Conservation (phyloP, 306 rosid genomes). For the Acacia crassicarpa region DNA sequence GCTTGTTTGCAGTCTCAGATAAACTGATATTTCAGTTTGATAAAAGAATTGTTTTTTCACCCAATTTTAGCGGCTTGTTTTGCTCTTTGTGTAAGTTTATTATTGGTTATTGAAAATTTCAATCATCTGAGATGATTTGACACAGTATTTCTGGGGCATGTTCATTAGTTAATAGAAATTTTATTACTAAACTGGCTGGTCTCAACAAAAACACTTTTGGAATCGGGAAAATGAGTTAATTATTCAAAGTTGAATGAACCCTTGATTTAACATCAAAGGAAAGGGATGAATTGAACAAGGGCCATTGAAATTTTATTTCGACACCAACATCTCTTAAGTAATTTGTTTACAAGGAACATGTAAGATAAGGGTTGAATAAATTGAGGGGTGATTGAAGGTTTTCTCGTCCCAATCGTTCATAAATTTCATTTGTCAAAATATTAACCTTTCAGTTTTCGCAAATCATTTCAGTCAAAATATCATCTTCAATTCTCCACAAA, state of each 20-base stretch:
- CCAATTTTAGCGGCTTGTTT: not conserved
- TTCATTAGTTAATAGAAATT: not conserved
- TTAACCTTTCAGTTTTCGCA: not conserved
- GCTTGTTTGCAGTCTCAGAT: not conserved
- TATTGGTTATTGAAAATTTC: not conserved
- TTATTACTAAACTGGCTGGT: too few species aligned
- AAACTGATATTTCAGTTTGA: not conserved
- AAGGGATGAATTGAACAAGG: too few species aligned
- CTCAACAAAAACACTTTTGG: too few species aligned
- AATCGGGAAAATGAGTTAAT: too few species aligned
- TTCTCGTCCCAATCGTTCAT: too few species aligned
- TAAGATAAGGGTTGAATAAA: too few species aligned
- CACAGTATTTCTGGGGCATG: not conserved
- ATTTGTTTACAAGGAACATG: too few species aligned
- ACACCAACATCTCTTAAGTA: too few species aligned
- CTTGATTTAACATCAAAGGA: too few species aligned
- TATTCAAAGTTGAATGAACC: too few species aligned
- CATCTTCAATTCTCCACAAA: not conserved
- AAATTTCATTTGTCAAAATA: not conserved
- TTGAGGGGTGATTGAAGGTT: too few species aligned
- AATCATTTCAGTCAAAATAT: not conserved
- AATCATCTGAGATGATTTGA: not conserved
- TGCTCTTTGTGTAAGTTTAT: not conserved
- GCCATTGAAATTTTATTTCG: too few species aligned
- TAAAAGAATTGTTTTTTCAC: not conserved